A percentile compares a stretch with the other conserved stretches of the same genome.
Conservation (phyloP, 768 basidiomycete species). For the Pulveroboletus sp. region DNA sequence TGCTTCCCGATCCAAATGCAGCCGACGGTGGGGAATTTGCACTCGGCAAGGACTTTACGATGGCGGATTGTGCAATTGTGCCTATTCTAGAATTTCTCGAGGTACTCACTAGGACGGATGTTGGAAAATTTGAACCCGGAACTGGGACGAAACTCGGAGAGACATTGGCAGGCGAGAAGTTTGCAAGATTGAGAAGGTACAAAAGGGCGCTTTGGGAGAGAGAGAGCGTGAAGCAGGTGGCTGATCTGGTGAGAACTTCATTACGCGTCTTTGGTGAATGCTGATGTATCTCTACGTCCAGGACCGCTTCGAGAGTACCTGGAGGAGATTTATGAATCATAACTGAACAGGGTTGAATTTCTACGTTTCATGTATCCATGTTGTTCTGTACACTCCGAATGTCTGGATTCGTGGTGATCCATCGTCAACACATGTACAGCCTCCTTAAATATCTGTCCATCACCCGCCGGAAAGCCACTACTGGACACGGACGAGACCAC, state of each 20-base stretch:
- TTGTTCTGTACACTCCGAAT: neutral
- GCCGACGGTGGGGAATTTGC: slow-evolving; percentile 36
- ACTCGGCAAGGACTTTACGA: slow-evolving; percentile 43
- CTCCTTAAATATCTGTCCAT: too few relatives aligned
- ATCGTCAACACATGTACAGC: neutral
- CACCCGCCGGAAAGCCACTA: too few relatives aligned
- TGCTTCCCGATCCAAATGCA: slow-evolving; percentile 33
- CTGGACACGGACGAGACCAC: too few relatives aligned
- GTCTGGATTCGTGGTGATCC: neutral
- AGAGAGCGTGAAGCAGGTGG: slow-evolving; percentile 9
- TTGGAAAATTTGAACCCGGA: slow-evolving; percentile 46
- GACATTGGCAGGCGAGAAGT: slow-evolving; percentile 39
- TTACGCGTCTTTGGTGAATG: neutral
- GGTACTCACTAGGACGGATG: slow-evolving; percentile 39
- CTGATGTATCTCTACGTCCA: neutral
- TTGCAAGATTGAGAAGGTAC: slow-evolving; percentile 46
- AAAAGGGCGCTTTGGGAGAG: slow-evolving; percentile 41
- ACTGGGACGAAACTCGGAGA: slow-evolving; percentile 41
- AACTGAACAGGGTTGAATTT: neutral
- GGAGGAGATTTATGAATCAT: neutral
- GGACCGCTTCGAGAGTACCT: neutral
- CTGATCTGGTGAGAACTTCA: neutral
- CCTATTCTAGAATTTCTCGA: slow-evolving; percentile 51
- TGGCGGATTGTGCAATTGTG: slow-evolving; percentile 54
- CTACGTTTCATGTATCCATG: neutral